Evolutionary conservation across 306 rosid genomes (phyloP).

Genomic region (Vachellia pachyceras): DNA sequence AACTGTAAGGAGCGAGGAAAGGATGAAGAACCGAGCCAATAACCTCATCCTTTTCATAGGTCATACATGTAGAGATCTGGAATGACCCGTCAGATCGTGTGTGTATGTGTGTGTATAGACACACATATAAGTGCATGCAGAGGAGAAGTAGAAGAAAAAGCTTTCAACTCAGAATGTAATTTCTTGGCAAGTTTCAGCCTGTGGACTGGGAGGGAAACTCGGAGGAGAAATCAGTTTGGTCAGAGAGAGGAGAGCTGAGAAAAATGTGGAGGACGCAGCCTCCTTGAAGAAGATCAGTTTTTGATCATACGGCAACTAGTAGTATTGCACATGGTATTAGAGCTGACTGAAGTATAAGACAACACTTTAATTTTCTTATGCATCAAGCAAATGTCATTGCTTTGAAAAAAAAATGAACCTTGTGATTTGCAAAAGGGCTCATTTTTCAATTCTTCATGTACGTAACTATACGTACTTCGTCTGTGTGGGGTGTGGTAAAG

Average conservation of each 20-base stretch:
- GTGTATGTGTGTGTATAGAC: no score
- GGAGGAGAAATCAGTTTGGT: neutral
- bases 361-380: neutral
- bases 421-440: neutral
- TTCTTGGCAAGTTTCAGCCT: neutral
- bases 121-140: neutral
- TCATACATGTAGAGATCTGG: neutral
- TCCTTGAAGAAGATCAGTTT: neutral
- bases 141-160: neutral
- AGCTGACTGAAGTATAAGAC: neutral
- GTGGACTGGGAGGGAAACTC: neutral
- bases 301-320: neutral
- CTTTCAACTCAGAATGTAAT: neutral
- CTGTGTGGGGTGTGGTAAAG: neutral
- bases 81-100: neutral
- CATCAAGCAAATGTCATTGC: neutral
- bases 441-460: neutral
- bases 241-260: neutral
- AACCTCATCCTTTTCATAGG: neutral
- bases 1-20: neutral
- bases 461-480: neutral
- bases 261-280: neutral
- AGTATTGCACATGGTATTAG: neutral
- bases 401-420: neutral
- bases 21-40: neutral